phyloP scores from a whole-genome alignment of 2,329 filamentous ascomycete species.

The Xylaria sp. region DNA sequence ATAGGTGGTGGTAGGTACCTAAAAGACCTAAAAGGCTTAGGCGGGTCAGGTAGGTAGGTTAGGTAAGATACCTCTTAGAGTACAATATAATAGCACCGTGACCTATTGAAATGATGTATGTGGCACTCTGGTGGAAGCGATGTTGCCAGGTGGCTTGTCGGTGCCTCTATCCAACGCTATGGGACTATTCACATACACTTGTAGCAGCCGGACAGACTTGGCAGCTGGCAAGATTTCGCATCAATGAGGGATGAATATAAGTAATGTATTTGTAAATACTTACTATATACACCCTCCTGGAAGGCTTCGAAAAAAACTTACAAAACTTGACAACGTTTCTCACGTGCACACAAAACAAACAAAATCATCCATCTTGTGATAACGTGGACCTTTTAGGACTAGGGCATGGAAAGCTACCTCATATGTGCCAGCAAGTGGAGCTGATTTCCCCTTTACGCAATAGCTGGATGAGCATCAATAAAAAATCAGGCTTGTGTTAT shows the following conservation, averaged over 20 bases:
- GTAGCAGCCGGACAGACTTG: slow-evolving; percentile 22
- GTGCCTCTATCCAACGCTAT: background rate
- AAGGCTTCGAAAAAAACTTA: background rate
- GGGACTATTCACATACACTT: slow-evolving; percentile 37
- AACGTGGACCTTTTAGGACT: slow-evolving; percentile 26
- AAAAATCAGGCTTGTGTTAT: background rate
- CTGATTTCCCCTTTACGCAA: slow-evolving; percentile 6
- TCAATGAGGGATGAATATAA: background rate
- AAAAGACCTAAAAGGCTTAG: background rate
- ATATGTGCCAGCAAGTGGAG: slow-evolving; percentile 18
- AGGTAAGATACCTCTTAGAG: background rate
- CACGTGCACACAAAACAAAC: slow-evolving; percentile 3
- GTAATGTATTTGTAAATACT: background rate
- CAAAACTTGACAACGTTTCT: background rate
- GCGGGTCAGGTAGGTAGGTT: background rate
- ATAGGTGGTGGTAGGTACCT: slow-evolving; percentile 9
- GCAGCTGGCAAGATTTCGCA: slow-evolving; percentile 17
- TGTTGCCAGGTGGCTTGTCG: slow-evolving; percentile 46
- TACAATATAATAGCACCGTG: background rate
- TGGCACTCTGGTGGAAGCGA: slow-evolving; percentile 18
- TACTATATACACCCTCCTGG: background rate
- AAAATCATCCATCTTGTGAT: slow-evolving; percentile 32
- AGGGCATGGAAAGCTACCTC: slow-evolving; percentile 21
- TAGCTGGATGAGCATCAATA: background rate
- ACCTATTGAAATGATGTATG: slow-evolving; percentile 18